Evolutionary conservation across 2,329 filamentous ascomycete genomes (phyloP).

Genomic region (Colletotrichum sp.): DNA sequence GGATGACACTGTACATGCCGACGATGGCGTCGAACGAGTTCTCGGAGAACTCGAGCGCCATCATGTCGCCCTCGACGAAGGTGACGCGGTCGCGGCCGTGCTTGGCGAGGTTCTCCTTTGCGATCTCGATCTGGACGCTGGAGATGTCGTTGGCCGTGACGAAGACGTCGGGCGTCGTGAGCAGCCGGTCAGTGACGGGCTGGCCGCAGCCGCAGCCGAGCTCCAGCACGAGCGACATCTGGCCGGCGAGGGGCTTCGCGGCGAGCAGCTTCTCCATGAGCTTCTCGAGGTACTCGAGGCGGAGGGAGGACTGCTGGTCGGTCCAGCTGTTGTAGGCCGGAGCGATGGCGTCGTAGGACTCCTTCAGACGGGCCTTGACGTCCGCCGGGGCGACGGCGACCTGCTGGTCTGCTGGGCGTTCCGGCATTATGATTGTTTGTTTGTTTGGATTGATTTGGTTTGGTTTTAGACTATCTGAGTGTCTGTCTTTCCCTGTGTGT

Average conservation of each 20-base stretch:
- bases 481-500: neutral
- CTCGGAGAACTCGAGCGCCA: conserved; percentile 31
- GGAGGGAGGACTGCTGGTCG: conserved; percentile 30
- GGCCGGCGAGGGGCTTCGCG: neutral
- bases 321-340: conserved; percentile 46
- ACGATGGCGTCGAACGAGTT: conserved; percentile 51
- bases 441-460: neutral
- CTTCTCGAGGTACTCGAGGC: conserved; percentile 36
- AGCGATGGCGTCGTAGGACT: conserved; percentile 45
- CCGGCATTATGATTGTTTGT: neutral
- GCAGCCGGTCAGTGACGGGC: conserved; percentile 38
- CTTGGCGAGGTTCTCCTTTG: conserved; percentile 16
- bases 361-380: conserved; percentile 42
- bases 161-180: conserved; percentile 26
- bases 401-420: neutral
- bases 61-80: conserved; percentile 44
- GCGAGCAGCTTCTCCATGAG: conserved; percentile 31
- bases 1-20: conserved; percentile 60
- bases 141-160: conserved; percentile 49
- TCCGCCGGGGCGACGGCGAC: conserved; percentile 16
- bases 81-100: conserved; percentile 22
- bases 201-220: conserved; percentile 46
- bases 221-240: conserved; percentile 36
- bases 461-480: neutral
- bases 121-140: conserved; percentile 37